Percentiles rank a stretch among this genome's conserved stretches.
Evolutionary conservation across 257 asterid genomes (phyloP).

Genomic region (Nicotiana sylvestris): DNA sequence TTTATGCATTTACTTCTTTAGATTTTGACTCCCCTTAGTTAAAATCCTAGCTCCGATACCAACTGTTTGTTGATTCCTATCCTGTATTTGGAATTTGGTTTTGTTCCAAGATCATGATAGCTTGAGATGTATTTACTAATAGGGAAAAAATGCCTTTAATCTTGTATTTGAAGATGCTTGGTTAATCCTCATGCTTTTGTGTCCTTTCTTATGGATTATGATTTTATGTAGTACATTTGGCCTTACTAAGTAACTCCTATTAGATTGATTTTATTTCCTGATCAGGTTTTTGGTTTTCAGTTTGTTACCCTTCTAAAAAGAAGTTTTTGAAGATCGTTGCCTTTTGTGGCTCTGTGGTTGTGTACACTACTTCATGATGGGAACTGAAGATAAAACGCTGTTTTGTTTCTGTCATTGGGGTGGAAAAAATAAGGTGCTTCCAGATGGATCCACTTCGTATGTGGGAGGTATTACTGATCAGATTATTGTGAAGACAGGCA

Average conservation of each 20-base stretch:
- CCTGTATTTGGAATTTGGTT: background rate
- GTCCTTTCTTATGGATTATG: background rate
- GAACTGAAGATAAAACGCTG: background rate
- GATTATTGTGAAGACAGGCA: slow-evolving; percentile 5
- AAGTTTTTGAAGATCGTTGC: no score
- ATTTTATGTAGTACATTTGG: background rate
- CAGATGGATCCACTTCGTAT: slow-evolving; percentile 6
- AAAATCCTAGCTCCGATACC: no score
- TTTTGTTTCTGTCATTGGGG: slow-evolving; percentile 18
- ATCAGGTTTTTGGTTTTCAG: background rate
- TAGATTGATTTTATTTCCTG: background rate
- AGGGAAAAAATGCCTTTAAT: background rate
- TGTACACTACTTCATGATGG: background rate
- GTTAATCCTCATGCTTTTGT: background rate
- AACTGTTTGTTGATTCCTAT: background rate
- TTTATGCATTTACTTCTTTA: no score
- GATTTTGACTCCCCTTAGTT: no score
- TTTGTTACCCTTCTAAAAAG: background rate
- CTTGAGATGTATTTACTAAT: background rate
- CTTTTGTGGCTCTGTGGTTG: background rate
- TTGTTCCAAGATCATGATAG: background rate
- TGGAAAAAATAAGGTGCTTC: slow-evolving; percentile 5
- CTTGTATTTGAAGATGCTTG: background rate
- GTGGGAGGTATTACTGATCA: slow-evolving; percentile 2
- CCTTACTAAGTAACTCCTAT: background rate